Evolutionary conservation across 495 filamentous ascomycete genomes (phyloP), one percentile per base, ranked within the genome.

Genomic region (Arthonia radiata): DNA sequence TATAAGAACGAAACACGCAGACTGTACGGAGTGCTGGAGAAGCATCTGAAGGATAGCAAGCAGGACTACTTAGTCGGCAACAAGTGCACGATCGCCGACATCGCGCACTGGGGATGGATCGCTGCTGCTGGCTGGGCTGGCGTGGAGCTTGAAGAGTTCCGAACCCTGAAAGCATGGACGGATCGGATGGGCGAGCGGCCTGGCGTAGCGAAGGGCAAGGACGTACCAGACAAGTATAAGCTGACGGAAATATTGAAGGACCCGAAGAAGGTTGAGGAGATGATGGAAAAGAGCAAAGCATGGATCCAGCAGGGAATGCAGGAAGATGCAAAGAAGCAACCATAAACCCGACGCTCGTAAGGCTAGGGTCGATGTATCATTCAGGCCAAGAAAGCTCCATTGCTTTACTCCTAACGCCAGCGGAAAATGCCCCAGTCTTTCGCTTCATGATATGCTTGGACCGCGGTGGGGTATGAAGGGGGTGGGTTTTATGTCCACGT

Each of bases 131-230:
- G 58, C 18, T 82, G 71, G 67, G 59, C 74, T 1, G 78, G 76
- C 6, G 38, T 92, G 4, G 61, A 74, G 15, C 62, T 89, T 27
- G 53, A 70, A 2, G 70, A 83, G 36, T 90, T 86, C 42, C 77
- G 79, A 0, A 41, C 52, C 4, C 36, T 72, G 30, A 61, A 67
- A 17, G 57, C 60, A n/a, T 86, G 78, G 57, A 46, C 67, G 17
- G 49, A 74, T 25, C 47, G 53, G 15, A 56, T 93, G 52, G 43
- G 63, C 4, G 52, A 55, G 26, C 53, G 78, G 2, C 61, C 65
- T 2, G 83, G 56, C 1, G 56, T 76, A 3, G 64, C 82, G 52
- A 82, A 67, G 51, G 82, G 82, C 0, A 49, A 65, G 0, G 60
- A 90, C 54, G 71, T 91, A 11, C 83, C 82, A 0, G 49, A 55